Conservation (phyloP, 495 filamentous ascomycete species). For the Aspergillus carlsbadensis region DNA sequence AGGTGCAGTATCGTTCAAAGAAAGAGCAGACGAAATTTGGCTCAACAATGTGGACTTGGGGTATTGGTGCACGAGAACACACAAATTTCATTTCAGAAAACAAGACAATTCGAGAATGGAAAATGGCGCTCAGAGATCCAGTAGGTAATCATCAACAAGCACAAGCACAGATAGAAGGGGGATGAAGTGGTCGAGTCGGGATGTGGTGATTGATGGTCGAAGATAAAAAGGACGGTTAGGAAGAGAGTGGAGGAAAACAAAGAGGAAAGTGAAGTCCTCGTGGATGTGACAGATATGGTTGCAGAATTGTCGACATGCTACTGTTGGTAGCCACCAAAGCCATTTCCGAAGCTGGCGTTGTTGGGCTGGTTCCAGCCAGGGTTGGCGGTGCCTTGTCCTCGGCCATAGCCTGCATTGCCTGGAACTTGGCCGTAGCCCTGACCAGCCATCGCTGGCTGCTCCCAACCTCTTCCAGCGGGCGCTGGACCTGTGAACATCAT, state of each 20-base stretch:
- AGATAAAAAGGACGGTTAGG: slow-evolving; percentile 9
- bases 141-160: slow-evolving; percentile 33
- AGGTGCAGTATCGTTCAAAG: slow-evolving; percentile 32
- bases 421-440: slow-evolving; percentile 62
- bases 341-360: slow-evolving; percentile 50
- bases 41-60: slow-evolving; percentile 47
- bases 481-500: slow-evolving; percentile 48
- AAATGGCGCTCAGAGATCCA: slow-evolving; percentile 46
- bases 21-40: slow-evolving; percentile 34
- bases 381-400: slow-evolving; percentile 72
- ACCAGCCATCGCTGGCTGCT: slow-evolving; percentile 57
- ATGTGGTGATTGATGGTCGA: slow-evolving; percentile 7
- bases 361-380: slow-evolving; percentile 69
- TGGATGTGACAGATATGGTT: slow-evolving; percentile 5
- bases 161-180: slow-evolving; percentile 11
- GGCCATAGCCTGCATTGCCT: slow-evolving; percentile 78
- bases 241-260: slow-evolving; percentile 16
- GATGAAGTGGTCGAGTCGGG: slow-evolving; percentile 11
- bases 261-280: slow-evolving; percentile 8
- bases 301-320: slow-evolving; percentile 26
- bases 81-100: slow-evolving; percentile 48
- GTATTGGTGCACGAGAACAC: slow-evolving; percentile 48
- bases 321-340: slow-evolving; percentile 55
- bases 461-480: slow-evolving; percentile 62
- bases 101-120: slow-evolving; percentile 37